Percentiles rank a stretch among this genome's conserved stretches.
These are phyloP conservation scores for Xylariaceae sp. DNA, from an alignment of 2,329 filamentous ascomycete species.

Conservation along the genomic window DNA sequence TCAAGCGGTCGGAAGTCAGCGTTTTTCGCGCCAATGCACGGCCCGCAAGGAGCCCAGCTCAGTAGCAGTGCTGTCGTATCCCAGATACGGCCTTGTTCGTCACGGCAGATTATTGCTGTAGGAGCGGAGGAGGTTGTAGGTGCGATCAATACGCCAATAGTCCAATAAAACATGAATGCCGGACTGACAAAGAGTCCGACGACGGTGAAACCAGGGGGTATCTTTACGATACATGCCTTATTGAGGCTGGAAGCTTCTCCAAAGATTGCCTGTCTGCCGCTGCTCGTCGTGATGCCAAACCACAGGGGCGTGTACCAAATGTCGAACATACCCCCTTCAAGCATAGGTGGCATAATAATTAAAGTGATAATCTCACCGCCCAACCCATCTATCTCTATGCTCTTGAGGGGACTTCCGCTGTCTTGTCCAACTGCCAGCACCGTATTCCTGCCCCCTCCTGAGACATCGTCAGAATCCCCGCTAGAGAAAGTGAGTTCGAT, in stretches of 20 bases:
- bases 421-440: not conserved
- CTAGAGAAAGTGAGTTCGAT: constrained; percentile 3
- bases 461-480: not conserved
- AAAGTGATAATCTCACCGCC: not conserved
- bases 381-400: constrained; percentile 5
- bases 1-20: not conserved
- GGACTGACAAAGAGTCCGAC: constrained; percentile 6
- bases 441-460: too few species aligned
- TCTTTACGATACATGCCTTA: not conserved
- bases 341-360: constrained; percentile 6
- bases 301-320: constrained; percentile 3
- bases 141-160: constrained; percentile 4
- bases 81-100: constrained; percentile 6
- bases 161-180: constrained; percentile 5
- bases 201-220: constrained; percentile 1
- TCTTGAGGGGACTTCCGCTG: not conserved
- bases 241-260: constrained; percentile 2
- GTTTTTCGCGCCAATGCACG: constrained; percentile 2
- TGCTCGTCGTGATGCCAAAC: constrained; percentile 3
- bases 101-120: not conserved
- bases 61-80: not conserved
- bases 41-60: constrained; percentile 1
- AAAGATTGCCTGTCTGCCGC: constrained; percentile 4
- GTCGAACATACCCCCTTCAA: not conserved
- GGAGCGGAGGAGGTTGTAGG: not conserved